Evolutionary conservation across 148 eudicot species (phyloP).

Genomic region (Drosera capensis): DNA sequence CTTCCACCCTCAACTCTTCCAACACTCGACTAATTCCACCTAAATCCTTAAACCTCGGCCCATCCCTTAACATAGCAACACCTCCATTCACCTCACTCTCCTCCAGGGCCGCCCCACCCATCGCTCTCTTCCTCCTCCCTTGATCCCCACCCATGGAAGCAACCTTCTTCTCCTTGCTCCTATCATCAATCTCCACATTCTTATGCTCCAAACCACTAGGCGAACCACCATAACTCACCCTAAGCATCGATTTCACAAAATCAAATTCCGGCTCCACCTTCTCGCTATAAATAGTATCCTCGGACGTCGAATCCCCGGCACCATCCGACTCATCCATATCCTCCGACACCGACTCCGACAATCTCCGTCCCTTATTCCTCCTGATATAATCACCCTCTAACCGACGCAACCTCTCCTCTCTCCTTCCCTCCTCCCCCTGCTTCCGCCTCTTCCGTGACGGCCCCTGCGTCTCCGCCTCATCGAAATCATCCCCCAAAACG

Average conservation of each 20-base stretch:
- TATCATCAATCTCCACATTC: conserved; percentile 34
- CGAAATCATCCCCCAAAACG: background rate
- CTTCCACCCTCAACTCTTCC: conserved; percentile 58
- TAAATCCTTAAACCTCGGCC: conserved; percentile 42
- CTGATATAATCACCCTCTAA: conserved; percentile 6
- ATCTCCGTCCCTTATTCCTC: background rate
- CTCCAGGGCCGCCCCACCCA: background rate
- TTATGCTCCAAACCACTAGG: conserved; percentile 4
- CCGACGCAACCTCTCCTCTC: conserved; percentile 6
- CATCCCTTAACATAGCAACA: conserved; percentile 17
- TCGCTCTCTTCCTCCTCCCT: conserved; percentile 3
- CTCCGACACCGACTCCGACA: background rate
- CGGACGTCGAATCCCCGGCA: conserved; percentile 19
- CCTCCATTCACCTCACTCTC: conserved; percentile 6
- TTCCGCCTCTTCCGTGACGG: conserved; percentile 10
- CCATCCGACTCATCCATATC: conserved; percentile 17
- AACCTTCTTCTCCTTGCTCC: conserved; percentile 20
- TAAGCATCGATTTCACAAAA: conserved; percentile 33
- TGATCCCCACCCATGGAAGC: conserved; percentile 11
- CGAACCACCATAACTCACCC: conserved; percentile 14
- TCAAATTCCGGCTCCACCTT: conserved; percentile 30
- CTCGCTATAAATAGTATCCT: conserved; percentile 29
- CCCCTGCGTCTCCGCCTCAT: background rate
- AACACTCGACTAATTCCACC: conserved; percentile 55
- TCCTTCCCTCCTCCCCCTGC: conserved; percentile 13